These are phyloP conservation scores for Coleophoma cylindrospora DNA, from an alignment of 2,329 filamentous ascomycete genomes.

Conservation along the genomic window DNA sequence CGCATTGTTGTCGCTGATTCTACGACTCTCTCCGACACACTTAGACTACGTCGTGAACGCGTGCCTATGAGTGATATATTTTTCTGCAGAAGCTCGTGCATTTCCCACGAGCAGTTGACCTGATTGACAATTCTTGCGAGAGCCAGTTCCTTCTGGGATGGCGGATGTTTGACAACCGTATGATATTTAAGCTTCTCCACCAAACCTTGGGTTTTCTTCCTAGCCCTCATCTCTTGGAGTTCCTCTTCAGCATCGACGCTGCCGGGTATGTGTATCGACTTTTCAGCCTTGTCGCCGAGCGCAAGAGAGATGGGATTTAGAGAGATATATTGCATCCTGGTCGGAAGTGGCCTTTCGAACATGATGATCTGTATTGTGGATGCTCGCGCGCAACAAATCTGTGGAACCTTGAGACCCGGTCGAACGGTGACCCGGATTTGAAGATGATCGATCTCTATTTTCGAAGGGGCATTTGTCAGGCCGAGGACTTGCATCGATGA, in stretches of 20 bases:
- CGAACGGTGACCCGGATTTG: constrained; percentile 60
- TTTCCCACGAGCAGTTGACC: constrained; percentile 92
- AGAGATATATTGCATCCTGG: constrained; percentile 94
- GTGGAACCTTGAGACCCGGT: constrained; percentile 53
- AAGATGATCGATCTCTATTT: constrained; percentile 56
- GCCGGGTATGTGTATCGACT: constrained; percentile 34
- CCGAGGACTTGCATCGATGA: constrained; percentile 82
- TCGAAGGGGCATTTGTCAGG: constrained; percentile 61
- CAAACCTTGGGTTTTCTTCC: constrained; percentile 59
- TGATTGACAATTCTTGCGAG: constrained; percentile 82
- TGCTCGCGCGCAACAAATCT: constrained; percentile 66
- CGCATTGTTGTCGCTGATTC: constrained; percentile 86
- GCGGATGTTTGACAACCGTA: constrained; percentile 70
- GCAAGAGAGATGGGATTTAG: constrained; percentile 83
- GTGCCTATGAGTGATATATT: constrained; percentile 83
- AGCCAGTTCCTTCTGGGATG: constrained; percentile 77
- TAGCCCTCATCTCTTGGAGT: constrained; percentile 50
- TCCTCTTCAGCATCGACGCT: constrained; percentile 71
- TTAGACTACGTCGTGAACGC: constrained; percentile 76
- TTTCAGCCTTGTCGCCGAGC: constrained; percentile 63
- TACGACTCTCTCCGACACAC: constrained; percentile 89
- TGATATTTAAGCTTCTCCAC: constrained; percentile 86
- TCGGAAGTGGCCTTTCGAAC: constrained; percentile 81
- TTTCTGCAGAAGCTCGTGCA: constrained; percentile 79
- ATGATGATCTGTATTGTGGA: constrained; percentile 81